These are phyloP conservation scores for Cystobasidium slooffiae DNA, from an alignment of 1,284 basidiomycete species.

Conservation along the genomic window DNA sequence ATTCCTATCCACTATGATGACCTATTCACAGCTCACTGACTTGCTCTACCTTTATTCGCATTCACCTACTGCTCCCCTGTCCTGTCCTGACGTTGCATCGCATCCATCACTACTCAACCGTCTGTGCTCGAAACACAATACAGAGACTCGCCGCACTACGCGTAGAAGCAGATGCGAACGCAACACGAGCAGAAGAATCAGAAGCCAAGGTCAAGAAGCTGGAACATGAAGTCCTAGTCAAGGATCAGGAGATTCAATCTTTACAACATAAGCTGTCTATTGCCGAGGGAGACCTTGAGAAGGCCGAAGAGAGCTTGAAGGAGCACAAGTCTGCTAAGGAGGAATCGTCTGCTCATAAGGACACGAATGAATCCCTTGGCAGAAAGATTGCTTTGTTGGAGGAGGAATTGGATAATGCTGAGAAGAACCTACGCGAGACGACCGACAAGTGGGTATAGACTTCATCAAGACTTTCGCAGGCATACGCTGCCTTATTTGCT, in stretches of 20 bases:
- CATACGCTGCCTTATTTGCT: slow-evolving; percentile 5
- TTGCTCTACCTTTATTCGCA: not conserved
- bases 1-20: not conserved
- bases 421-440: slow-evolving; percentile 96
- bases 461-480: not conserved
- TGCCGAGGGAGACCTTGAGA: slow-evolving; percentile 75
- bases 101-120: not conserved
- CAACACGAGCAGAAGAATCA: slow-evolving; percentile 78
- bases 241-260: slow-evolving; percentile 87
- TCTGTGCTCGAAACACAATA: slow-evolving; percentile 5
- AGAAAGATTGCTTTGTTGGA: slow-evolving; percentile 92
- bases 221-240: slow-evolving; percentile 72
- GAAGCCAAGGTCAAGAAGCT: slow-evolving; percentile 78
- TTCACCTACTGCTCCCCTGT: too few relatives aligned
- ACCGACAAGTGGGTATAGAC: slow-evolving; percentile 83
- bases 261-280: slow-evolving; percentile 75
- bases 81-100: slow-evolving; percentile 3
- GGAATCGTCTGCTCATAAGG: slow-evolving; percentile 75
- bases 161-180: slow-evolving; percentile 80
- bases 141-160: slow-evolving; percentile 70
- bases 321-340: slow-evolving; percentile 72
- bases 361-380: slow-evolving; percentile 73
- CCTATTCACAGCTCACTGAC: not conserved
- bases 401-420: slow-evolving; percentile 91
- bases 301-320: slow-evolving; percentile 72